These are phyloP conservation scores for Climacium dendroides DNA, from an alignment of 225 moss, liverwort and hornwort species.

Conservation along the genomic window DNA sequence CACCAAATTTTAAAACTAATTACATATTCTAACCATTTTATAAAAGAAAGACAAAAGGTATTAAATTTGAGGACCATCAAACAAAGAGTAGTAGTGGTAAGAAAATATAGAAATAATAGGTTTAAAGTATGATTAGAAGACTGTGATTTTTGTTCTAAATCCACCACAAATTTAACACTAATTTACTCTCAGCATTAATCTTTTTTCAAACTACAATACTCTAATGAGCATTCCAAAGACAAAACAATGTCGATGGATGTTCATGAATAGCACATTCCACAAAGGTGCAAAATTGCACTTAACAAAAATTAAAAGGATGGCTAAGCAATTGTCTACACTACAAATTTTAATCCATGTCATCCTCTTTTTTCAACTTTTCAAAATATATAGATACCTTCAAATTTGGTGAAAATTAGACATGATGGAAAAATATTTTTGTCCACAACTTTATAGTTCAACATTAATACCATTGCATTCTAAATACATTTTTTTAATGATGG, in stretches of 20 bases:
- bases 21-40: no score
- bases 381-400: no score
- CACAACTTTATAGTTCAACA: neutral
- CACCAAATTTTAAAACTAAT: no score
- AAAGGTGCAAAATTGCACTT: neutral
- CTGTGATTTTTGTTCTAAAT: neutral
- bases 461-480: neutral
- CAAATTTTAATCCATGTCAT: neutral
- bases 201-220: neutral
- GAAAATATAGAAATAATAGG: no score
- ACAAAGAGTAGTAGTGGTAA: no score
- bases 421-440: neutral
- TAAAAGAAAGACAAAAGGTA: no score
- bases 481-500: neutral
- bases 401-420: no score
- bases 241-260: neutral
- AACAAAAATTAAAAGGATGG: rapidly evolving
- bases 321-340: rapidly evolving
- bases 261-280: neutral
- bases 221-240: neutral
- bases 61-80: no score
- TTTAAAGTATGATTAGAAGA: neutral
- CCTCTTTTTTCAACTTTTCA: no score
- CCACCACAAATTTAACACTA: neutral
- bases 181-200: no score